These are phyloP conservation scores for Backusella tarrabulga DNA, from an alignment of 192 early-diverging fungal species.

Conservation along the genomic window DNA sequence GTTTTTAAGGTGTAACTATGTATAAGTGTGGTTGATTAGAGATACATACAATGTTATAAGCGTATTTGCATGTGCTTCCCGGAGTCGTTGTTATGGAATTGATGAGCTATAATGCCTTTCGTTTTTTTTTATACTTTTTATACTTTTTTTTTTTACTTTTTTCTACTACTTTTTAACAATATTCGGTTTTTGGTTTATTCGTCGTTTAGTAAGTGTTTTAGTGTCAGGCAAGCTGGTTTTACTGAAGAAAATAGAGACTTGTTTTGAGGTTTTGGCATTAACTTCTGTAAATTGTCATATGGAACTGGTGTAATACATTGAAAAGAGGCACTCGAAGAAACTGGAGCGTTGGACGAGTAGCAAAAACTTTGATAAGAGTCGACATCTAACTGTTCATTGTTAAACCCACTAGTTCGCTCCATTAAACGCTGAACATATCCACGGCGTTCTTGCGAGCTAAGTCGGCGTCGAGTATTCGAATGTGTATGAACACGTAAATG, in stretches of 20 bases:
- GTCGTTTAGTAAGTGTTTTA: neutral
- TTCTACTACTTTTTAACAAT: neutral
- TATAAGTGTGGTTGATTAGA: neutral
- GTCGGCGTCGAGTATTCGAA: neutral
- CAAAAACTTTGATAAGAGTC: neutral
- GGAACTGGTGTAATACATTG: neutral
- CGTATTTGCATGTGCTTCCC: neutral
- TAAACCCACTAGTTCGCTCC: neutral
- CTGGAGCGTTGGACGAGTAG: neutral
- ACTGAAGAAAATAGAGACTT: neutral
- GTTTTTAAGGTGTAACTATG: neutral
- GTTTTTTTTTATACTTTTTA: neutral
- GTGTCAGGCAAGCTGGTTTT: neutral
- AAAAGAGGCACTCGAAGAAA: neutral
- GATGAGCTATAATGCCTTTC: neutral
- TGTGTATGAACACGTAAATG: constrained; percentile 49
- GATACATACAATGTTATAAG: neutral
- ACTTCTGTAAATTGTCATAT: neutral
- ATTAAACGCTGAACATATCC: constrained; percentile 14
- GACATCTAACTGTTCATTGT: neutral
- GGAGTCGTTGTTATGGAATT: neutral
- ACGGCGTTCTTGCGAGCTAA: constrained; percentile 1
- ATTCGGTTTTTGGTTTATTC: neutral
- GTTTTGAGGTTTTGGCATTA: neutral
- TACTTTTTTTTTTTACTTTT: neutral